Percentiles rank a stretch among this genome's conserved stretches.
Evolutionary conservation across 169 alveolate species (phyloP).

Genomic region (Cryptosporidium viatorum): DNA sequence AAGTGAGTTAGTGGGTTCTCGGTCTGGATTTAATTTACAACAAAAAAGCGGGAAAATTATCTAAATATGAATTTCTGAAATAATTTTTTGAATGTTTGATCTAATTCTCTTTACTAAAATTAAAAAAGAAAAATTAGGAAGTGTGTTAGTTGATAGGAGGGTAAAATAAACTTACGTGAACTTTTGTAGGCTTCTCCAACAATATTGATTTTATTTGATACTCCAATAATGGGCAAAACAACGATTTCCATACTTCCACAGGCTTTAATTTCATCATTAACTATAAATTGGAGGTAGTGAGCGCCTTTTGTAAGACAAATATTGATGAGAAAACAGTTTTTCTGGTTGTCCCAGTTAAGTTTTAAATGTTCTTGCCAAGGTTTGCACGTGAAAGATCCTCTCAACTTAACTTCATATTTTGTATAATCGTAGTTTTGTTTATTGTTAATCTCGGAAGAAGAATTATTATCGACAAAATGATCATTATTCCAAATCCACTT

Average conservation of each 20-base stretch:
- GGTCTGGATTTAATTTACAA: not conserved
- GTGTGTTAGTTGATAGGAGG: not conserved
- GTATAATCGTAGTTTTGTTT: not conserved
- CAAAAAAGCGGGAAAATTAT: not conserved
- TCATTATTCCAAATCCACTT: slow-evolving; percentile 63
- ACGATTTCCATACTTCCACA: slow-evolving; percentile 75
- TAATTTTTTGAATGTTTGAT: slow-evolving; percentile 3
- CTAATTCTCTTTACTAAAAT: slow-evolving; percentile 40
- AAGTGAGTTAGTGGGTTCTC: not conserved
- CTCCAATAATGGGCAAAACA: slow-evolving; percentile 60
- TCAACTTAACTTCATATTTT: slow-evolving; percentile 16
- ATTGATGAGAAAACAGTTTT: slow-evolving; percentile 8
- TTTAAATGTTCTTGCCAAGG: slow-evolving; percentile 64
- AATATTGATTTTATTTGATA: slow-evolving; percentile 38
- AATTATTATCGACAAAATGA: not conserved
- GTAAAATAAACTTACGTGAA: slow-evolving; percentile 49
- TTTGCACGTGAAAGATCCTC: slow-evolving; percentile 66
- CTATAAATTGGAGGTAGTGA: slow-evolving; percentile 56
- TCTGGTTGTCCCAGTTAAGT: slow-evolving; percentile 18
- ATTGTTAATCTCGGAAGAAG: not conserved
- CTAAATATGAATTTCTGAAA: not conserved
- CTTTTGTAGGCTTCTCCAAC: slow-evolving; percentile 42
- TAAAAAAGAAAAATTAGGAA: not conserved
- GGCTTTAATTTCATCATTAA: slow-evolving; percentile 58
- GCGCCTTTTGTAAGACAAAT: slow-evolving; percentile 34